Base-by-base conservation (phyloP, 2,329 filamentous ascomycete genomes). In the Pyricularia sp. region DNA sequence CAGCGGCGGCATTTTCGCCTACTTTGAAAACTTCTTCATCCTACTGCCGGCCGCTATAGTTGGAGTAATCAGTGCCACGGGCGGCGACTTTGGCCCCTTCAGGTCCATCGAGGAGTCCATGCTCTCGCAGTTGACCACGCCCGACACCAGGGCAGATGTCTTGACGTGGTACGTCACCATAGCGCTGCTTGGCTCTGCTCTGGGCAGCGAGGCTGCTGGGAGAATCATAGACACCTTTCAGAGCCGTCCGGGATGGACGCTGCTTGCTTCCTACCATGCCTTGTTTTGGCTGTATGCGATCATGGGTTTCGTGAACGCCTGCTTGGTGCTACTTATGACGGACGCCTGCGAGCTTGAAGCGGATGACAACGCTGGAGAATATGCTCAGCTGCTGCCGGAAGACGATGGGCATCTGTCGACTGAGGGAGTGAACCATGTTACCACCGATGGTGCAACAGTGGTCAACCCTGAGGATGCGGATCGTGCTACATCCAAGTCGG, bases 1-100 rank as follows among this genome's bases (percentile, higher is more conserved):
- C 0, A 84, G 82, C n/a, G 85, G 85, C 0, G 66, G 77, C 1
- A 72, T 81, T 10, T 88, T 88, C 71, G 80, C 77, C 0, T 63
- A 80, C 1, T 80, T 78, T 65, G 81, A 82, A 28, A 83, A 82
- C 66, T 88, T 81, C 68, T 87, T 84, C 83, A 73, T 84, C 16
- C 73, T 88, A 6, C 72, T 88, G 3, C 68, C 78, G 0, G 85
- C 84, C 0, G 84, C 84, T 0, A 78, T 87, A 3, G 74, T 86
- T 2, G 85, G 85, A 1, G 84, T 88, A 4, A 81, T 88, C 64
- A 85, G 82, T 71, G 81, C 84, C 0, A 85, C 77, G 2, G 86
- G 86, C 7, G 82, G 84, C 19, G 87, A 89, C 68, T 87, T 88
- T 70, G 87, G 86, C 0, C 86, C 87, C 0, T 89, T 89, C 68